Evolutionary conservation across 495 filamentous ascomycete species (phyloP).

Genomic region (Penicillium nucicola): DNA sequence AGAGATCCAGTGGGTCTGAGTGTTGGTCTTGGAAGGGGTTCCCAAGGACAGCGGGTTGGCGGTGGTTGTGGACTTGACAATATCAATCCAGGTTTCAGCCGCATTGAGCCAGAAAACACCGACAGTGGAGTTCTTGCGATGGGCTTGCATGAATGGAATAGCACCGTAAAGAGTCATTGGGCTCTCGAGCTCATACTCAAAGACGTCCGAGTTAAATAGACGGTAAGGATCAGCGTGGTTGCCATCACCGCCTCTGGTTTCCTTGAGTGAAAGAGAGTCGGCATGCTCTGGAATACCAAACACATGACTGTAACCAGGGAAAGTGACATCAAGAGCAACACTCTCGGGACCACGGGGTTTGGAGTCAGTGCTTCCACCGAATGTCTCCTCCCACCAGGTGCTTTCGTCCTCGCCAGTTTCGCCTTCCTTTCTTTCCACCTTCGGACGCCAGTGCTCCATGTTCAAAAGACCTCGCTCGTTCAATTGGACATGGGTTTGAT

Average conservation of each 20-base stretch:
- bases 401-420: slow-evolving; percentile 63
- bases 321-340: slow-evolving; percentile 84
- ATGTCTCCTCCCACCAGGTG: slow-evolving; percentile 96
- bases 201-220: slow-evolving; percentile 93
- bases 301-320: slow-evolving; percentile 87
- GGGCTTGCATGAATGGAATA: slow-evolving; percentile 96
- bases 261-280: slow-evolving; percentile 78
- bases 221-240: slow-evolving; percentile 92
- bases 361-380: slow-evolving; percentile 89
- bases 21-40: slow-evolving; percentile 62
- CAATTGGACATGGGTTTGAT: slow-evolving; percentile 76
- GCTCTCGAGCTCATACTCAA: slow-evolving; percentile 94
- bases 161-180: slow-evolving; percentile 98
- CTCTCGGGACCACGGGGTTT: slow-evolving; percentile 91
- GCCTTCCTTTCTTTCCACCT: slow-evolving; percentile 65
- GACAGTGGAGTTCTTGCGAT: slow-evolving; percentile 87
- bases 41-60: slow-evolving; percentile 77
- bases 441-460: slow-evolving; percentile 92
- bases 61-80: slow-evolving; percentile 74
- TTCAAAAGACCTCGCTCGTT: slow-evolving; percentile 87
- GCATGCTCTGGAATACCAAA: slow-evolving; percentile 95
- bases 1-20: slow-evolving; percentile 95
- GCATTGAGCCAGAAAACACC: slow-evolving; percentile 99
- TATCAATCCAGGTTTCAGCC: slow-evolving; percentile 96
- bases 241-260: slow-evolving; percentile 81